Percentiles rank a stretch among this genome's conserved stretches.
phyloP scores from a whole-genome alignment of 2,329 filamentous ascomycete genomes.

The Tolypocladium nubicola region DNA sequence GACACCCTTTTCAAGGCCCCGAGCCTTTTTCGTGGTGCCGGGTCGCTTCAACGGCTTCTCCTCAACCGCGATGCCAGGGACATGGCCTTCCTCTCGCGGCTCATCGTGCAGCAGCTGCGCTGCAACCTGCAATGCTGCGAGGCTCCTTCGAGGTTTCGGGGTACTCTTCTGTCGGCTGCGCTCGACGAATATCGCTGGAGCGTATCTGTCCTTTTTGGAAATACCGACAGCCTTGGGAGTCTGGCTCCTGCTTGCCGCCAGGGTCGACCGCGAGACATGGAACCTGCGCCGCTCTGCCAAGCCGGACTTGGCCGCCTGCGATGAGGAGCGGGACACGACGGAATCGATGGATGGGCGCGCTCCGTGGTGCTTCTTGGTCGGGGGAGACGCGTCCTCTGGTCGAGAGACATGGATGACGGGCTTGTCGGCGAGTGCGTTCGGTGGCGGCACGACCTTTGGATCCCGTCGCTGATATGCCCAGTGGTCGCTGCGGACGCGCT shows the following conservation, averaged over 20 bases:
- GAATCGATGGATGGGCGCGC: not conserved
- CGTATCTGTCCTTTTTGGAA: slow-evolving; percentile 30
- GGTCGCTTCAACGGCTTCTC: slow-evolving; percentile 23
- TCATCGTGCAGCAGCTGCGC: not conserved
- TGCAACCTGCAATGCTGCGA: slow-evolving; percentile 7
- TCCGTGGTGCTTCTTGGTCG: slow-evolving; percentile 5
- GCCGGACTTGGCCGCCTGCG: slow-evolving; percentile 3
- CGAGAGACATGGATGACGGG: slow-evolving; percentile 40
- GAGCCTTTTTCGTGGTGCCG: slow-evolving; percentile 15
- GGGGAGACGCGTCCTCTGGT: slow-evolving; percentile 19
- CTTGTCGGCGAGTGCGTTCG: slow-evolving; percentile 7
- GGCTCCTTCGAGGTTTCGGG: slow-evolving; percentile 8
- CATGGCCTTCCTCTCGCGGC: not conserved
- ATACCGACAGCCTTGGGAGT: slow-evolving; percentile 15
- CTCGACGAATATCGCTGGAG: slow-evolving; percentile 46
- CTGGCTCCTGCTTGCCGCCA: slow-evolving; percentile 17
- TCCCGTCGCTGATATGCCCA: slow-evolving; percentile 48
- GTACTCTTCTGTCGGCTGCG: slow-evolving; percentile 29
- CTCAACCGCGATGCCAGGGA: slow-evolving; percentile 6
- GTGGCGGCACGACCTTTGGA: not conserved
- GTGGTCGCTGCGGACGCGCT: slow-evolving; percentile 40
- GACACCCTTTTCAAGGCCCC: slow-evolving; percentile 10
- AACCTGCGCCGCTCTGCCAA: slow-evolving; percentile 37
- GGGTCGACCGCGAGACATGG: slow-evolving; percentile 40
- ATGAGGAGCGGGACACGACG: not conserved